Evolutionary conservation across 345 rosid genomes (phyloP).

Genomic region (Eutrema yunnanense): DNA sequence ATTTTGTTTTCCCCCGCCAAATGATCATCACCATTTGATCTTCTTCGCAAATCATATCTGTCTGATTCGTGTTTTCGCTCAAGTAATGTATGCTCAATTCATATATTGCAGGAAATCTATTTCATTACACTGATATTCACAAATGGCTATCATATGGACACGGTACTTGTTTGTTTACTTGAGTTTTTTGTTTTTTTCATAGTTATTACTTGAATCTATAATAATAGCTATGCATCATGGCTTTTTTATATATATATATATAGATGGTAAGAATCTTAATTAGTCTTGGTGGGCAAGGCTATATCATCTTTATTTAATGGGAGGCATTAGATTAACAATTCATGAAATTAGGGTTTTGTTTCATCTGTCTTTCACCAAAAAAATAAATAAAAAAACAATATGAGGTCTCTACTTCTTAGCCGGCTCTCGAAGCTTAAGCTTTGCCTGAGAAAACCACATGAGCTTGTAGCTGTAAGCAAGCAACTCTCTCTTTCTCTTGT

Average conservation of each 20-base stretch:
- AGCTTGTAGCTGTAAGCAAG: too few relatives aligned
- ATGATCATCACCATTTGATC: neutral
- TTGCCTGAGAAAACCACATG: too few relatives aligned
- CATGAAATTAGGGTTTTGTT: too few relatives aligned
- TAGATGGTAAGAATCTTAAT: conserved; percentile 78
- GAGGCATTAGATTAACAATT: too few relatives aligned
- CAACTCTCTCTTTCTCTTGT: too few relatives aligned
- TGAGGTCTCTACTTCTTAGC: too few relatives aligned
- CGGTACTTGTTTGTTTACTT: conserved; percentile 34
- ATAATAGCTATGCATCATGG: neutral
- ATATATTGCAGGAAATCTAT: conserved; percentile 60
- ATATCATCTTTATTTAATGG: too few relatives aligned
- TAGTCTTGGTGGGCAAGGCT: too few relatives aligned
- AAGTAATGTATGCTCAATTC: neutral
- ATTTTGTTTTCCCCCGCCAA: conserved; percentile 3
- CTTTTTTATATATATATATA: neutral
- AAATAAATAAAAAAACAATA: too few relatives aligned
- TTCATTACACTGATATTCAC: conserved; percentile 70
- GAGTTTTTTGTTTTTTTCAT: neutral
- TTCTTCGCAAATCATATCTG: neutral
- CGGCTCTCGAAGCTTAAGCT: too few relatives aligned
- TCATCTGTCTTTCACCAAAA: too few relatives aligned
- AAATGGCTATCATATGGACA: conserved; percentile 93
- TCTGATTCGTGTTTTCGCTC: neutral
- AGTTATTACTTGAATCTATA: neutral